Evolutionary conservation across 176 grass and related monocot genomes (phyloP).

Genomic region (Triticum monococcum): DNA sequence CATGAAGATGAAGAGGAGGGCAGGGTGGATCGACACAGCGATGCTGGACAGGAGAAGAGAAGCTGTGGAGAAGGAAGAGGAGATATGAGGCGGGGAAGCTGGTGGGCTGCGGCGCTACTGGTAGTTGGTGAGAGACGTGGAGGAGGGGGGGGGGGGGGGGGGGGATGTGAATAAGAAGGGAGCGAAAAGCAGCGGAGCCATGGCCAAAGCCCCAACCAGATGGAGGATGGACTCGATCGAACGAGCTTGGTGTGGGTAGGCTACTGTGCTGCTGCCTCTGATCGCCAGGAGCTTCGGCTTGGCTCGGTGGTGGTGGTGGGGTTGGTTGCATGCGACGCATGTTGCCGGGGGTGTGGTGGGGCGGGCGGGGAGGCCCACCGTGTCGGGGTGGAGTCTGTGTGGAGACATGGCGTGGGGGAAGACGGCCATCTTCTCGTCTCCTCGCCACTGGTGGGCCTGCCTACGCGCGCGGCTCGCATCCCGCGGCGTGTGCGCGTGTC

Average conservation of each 20-base stretch:
- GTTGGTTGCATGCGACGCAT: conserved; percentile 8
- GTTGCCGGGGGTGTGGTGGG: conserved; percentile 18
- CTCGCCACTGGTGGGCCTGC: background rate
- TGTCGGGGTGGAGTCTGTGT: conserved; percentile 26
- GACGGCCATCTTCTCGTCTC: background rate
- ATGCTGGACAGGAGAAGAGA: background rate
- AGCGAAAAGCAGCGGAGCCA: conserved; percentile 33
- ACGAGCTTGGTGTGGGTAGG: background rate
- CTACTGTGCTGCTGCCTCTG: background rate
- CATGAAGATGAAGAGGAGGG: background rate
- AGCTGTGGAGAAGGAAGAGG: background rate
- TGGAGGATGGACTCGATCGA: no score
- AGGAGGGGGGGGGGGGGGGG: conserved; percentile 36
- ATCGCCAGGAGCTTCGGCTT: background rate
- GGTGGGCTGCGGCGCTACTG: background rate
- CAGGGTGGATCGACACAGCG: background rate
- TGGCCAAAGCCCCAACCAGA: background rate
- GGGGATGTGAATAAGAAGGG: conserved; percentile 81
- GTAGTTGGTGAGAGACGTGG: conserved; percentile 47
- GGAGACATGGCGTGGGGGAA: conserved; percentile 19
- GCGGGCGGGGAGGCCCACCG: conserved; percentile 12
- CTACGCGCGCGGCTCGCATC: conserved; percentile 25
- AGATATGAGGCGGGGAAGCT: background rate
- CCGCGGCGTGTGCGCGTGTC: conserved; percentile 38
- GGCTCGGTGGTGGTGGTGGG: background rate